Percentiles rank a stretch among this genome's conserved stretches.
Evolutionary conservation across 2,329 filamentous ascomycete genomes (phyloP).

Genomic region (Pseudocercospora macadamiae): DNA sequence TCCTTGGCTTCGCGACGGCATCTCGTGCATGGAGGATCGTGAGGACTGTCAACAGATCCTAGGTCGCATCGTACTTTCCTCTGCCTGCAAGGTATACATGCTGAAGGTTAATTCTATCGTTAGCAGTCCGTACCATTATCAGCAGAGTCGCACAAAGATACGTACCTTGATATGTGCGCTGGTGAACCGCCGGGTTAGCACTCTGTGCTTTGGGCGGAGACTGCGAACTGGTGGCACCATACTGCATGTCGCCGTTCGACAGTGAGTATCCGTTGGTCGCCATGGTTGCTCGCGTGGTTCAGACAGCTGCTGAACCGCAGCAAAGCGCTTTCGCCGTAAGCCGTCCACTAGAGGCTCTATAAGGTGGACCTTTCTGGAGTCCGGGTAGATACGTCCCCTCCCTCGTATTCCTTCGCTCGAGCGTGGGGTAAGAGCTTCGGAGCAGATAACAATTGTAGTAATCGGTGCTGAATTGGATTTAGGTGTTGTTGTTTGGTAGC

Average conservation of each 20-base stretch:
- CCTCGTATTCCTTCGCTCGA: conserved; percentile 1
- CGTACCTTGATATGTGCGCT: conserved; percentile 35
- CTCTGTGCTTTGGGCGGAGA: conserved; percentile 22
- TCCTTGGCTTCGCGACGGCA: conserved; percentile 95
- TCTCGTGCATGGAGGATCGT: conserved; percentile 89
- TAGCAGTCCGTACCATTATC: background rate
- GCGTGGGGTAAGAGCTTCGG: background rate
- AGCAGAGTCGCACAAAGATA: conserved; percentile 1
- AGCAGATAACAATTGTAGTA: background rate
- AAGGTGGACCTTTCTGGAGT: conserved; percentile 5
- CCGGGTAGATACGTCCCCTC: conserved; percentile 7
- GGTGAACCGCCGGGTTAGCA: conserved; percentile 23
- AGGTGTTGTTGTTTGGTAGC: conserved; percentile 36
- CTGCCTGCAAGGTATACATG: conserved; percentile 59
- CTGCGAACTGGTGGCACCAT: conserved; percentile 22
- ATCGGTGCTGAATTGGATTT: conserved; percentile 8
- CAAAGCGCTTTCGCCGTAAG: conserved; percentile 23
- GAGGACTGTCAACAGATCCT: conserved; percentile 84
- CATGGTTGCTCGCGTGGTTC: conserved; percentile 21
- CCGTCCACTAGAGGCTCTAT: conserved; percentile 8
- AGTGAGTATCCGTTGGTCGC: conserved; percentile 22
- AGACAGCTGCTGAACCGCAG: conserved; percentile 22
- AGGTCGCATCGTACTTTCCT: conserved; percentile 63
- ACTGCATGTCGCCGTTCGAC: conserved; percentile 24
- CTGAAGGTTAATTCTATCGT: conserved; percentile 30